phyloP scores from a whole-genome alignment of 2,329 filamentous ascomycete species.

The Bipolaris cookei region DNA sequence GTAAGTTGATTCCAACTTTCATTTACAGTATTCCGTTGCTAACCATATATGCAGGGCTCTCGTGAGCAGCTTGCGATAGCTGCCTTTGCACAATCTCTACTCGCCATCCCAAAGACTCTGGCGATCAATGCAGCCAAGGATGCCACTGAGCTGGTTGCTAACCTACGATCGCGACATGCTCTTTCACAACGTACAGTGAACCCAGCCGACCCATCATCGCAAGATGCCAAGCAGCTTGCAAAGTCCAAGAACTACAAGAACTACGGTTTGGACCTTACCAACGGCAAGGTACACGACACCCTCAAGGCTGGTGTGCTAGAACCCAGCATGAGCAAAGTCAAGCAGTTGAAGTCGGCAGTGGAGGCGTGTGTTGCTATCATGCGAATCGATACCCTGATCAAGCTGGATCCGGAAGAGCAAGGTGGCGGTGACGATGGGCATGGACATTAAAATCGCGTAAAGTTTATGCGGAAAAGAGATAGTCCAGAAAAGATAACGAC shows the following conservation, averaged over 20 bases:
- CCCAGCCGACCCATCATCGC: conserved; percentile 69
- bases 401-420: conserved; percentile 88
- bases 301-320: conserved; percentile 95
- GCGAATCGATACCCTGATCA: conserved; percentile 98
- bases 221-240: conserved; percentile 86
- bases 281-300: conserved; percentile 90
- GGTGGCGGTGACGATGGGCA: conserved; percentile 80
- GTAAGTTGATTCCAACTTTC: conserved; percentile 55
- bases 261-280: conserved; percentile 89
- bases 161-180: conserved; percentile 91
- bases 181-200: conserved; percentile 80
- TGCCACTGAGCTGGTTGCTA: conserved; percentile 90
- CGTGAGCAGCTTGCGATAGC: conserved; percentile 97
- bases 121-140: conserved; percentile 98
- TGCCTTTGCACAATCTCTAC: conserved; percentile 93
- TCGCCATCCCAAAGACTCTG: conserved; percentile 93
- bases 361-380: conserved; percentile 99
- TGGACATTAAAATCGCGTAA: conserved; percentile 66
- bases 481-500: conserved; percentile 18
- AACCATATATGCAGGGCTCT: conserved; percentile 64
- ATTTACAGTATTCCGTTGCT: conserved; percentile 2
- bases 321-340: conserved; percentile 97
- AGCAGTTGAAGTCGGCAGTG: conserved; percentile 97
- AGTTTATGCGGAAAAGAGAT: conserved; percentile 5
- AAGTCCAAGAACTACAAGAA: conserved; percentile 99